Evolutionary conservation across 257 asterid species (phyloP).

Genomic region (Solanum stenotomum): DNA sequence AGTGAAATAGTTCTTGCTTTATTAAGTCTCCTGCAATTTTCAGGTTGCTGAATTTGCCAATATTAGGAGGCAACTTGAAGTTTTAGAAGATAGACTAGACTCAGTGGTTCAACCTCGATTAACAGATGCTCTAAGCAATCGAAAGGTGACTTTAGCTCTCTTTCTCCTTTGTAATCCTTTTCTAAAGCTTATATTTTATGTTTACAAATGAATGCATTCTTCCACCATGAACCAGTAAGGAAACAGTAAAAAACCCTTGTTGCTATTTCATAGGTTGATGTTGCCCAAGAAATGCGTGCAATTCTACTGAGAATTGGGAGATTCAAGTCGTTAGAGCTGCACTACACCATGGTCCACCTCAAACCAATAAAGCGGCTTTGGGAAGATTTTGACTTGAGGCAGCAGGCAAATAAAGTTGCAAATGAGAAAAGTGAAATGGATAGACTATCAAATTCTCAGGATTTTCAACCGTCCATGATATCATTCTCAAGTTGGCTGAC

Average conservation of each 20-base stretch:
- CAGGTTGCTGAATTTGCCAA: constrained; percentile 99
- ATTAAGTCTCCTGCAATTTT: constrained; percentile 2
- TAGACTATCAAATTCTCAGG: constrained; percentile 33
- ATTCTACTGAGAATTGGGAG: constrained; percentile 85
- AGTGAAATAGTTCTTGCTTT: not conserved
- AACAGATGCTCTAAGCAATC: constrained; percentile 75
- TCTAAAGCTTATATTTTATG: constrained; percentile 1
- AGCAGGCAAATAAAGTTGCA: constrained; percentile 61
- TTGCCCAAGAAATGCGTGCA: constrained; percentile 89
- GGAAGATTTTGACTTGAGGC: constrained; percentile 82
- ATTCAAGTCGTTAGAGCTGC: constrained; percentile 76
- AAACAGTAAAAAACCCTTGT: not conserved
- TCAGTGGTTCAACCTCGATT: constrained; percentile 95
- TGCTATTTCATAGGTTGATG: constrained; percentile 47
- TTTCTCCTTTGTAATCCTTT: constrained; percentile 10
- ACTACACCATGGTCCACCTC: constrained; percentile 76
- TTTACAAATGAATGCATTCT: constrained; percentile 11
- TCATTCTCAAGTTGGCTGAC: constrained; percentile 88
- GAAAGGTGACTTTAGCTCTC: constrained; percentile 48
- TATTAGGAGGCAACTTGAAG: constrained; percentile 97
- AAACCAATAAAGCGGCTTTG: constrained; percentile 71
- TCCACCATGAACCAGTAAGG: not conserved
- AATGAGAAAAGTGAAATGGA: constrained; percentile 57
- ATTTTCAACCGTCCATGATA: constrained; percentile 27
- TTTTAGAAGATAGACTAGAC: constrained; percentile 93